Evolutionary conservation across 164 flowering plant genomes (phyloP), one percentile per base, ranked within the genome.

Genomic region (Umbellularia californica): DNA sequence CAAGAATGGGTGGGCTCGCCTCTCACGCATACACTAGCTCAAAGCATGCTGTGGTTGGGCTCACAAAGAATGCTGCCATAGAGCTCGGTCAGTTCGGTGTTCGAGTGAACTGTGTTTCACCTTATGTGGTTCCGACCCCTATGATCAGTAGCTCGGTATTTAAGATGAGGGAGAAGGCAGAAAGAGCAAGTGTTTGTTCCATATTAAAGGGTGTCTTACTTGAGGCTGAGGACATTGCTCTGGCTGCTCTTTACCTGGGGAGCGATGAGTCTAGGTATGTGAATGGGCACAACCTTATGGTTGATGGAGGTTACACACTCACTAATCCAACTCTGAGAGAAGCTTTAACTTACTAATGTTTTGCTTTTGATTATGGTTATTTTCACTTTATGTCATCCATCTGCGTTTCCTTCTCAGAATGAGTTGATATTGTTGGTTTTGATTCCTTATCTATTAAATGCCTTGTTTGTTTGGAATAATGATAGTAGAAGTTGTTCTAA

Each of bases 1-100:
- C 76, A 12, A 27, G 55, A 11, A 33, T 55, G 2, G 76, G 66
- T 23, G 71, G 71, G 24, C 50, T 33, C 28, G 70, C 30, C 14
- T 14, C 65, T 1, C 58, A 74, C 6, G 67, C 67, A 64, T 64
- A 64, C 28, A 14, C 28, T 10, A 25, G 14, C 25, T 64, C 67
- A 22, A 64, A 64, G 17, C 67, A 64, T 0, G 67, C 33, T 2
- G 28, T 64, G 11, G 67, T 64, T 1, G 67, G 67, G 15, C 67
- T 64, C 2, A 64, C 67, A 14, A 64, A 12, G 33, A 23, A 25
- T 25, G 15, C 67, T 11, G 67, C 67, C 12, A 0, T 25, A 23
- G 33, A 64, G 67, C 33, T 64, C 3, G 67, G 67, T 3, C 28
- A 23, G 28, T 64, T 64, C 3, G 33, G 67, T 23, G 11, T 64